Percentiles rank a stretch among this genome's conserved stretches.
Conservation (phyloP, 305 asterid species). For the Rubia tinctorum region DNA sequence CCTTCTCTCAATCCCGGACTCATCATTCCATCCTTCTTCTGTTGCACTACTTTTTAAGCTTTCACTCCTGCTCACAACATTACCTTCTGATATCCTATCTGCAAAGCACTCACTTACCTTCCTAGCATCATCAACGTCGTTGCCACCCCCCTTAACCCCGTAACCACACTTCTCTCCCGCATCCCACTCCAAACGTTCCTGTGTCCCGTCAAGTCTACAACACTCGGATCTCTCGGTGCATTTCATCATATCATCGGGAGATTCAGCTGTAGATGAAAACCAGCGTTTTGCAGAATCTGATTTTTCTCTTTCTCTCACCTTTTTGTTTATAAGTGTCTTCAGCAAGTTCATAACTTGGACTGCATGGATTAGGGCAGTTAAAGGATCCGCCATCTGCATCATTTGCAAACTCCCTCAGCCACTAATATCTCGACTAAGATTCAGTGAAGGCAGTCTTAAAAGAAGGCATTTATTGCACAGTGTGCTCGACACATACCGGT, state of each 20-base stretch:
- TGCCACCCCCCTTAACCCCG: constrained; percentile 29
- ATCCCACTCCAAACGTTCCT: constrained; percentile 32
- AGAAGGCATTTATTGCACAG: background rate
- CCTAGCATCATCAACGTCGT: constrained; percentile 1
- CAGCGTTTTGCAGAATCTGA: constrained; percentile 16
- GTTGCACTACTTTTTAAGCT: constrained; percentile 36
- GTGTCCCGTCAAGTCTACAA: constrained; percentile 24
- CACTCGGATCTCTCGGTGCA: constrained; percentile 8
- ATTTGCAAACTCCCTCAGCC: background rate
- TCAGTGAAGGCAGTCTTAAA: background rate
- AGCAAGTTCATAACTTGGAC: constrained; percentile 92
- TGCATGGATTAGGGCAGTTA: constrained; percentile 84
- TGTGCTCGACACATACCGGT: no score
- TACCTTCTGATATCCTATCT: constrained; percentile 16
- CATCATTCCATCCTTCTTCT: constrained; percentile 44
- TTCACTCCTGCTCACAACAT: constrained; percentile 31
- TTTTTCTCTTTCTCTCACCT: constrained; percentile 44
- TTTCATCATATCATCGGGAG: constrained; percentile 10
- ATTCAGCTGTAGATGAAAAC: constrained; percentile 23
- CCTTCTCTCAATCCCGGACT: constrained; percentile 24
- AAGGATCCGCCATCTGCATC: constrained; percentile 81
- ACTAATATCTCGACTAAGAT: background rate
- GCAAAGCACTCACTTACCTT: constrained; percentile 22
- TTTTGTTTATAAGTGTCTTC: constrained; percentile 57
- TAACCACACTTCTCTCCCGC: constrained; percentile 23